Base-by-base conservation (phyloP, 306 rosid species). In the Cucurbita maxima region DNA sequence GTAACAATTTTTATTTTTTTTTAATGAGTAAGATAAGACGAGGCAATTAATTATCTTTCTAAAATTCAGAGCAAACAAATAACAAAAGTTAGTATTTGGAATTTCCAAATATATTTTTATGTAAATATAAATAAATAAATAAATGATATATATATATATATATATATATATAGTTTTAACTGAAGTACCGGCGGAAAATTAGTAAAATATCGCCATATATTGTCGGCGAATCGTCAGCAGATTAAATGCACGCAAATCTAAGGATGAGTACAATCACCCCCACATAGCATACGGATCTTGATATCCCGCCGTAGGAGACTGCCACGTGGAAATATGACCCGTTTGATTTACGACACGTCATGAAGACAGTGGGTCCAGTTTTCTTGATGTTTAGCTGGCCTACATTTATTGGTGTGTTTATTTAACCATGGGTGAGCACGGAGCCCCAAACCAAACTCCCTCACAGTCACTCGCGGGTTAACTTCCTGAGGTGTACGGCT, bases 181-280 rank as follows among this genome's bases (percentile, higher is more conserved):
- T 19, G 70, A 40, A 63, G 12, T 43, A 68, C 30, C 41, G 20
- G 74, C 74, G 58, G 20, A 70, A 50, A 4, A 50, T 30, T 22
- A 0, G 40, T 70, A 16, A 77, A 81, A 77, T 85, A 25, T 59
- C 87, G 83, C 88, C 88, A 86, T 76, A 86, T n/a, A 83, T 79
- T 88, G 94, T 90, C 85, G 89, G 92, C 77, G 86, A 38, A 25
- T 69, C 58, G 61, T 66, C 30, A 74, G 30, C 54, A 22, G 20
- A 50, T 48, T 25, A 16, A 71, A 20, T 8, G 63, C 40, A 9
- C 1, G 53, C 15, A 54, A 79, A 64, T 77, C 52, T 53, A 76
- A 57, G 72, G 82, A 58, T 16, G 58, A 72, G 71, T 53, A 45
- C 75, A 72, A 4, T 73, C 55, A 44, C 20, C 60, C 61, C 61